Conservation (phyloP, 2,329 filamentous ascomycete genomes). For the Penicillium sp. region DNA sequence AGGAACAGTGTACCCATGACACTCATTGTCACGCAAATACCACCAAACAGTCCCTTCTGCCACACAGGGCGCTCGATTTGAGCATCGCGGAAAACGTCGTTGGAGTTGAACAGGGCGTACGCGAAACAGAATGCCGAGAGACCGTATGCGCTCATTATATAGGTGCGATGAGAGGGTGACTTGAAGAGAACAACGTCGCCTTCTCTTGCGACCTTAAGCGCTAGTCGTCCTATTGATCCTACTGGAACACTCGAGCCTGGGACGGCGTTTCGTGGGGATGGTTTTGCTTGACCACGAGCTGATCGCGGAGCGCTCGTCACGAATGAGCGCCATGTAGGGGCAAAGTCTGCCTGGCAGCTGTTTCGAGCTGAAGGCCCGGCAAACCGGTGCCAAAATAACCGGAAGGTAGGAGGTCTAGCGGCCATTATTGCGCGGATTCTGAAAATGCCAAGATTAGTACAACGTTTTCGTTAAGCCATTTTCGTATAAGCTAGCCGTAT, state of each 20-base stretch:
- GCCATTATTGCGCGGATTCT: constrained; percentile 30
- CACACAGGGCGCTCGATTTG: constrained; percentile 56
- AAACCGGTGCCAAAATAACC: constrained; percentile 28
- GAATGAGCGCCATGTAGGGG: constrained; percentile 30
- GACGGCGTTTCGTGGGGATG: background rate
- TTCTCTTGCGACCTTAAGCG: constrained; percentile 54
- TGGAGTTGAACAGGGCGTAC: constrained; percentile 55
- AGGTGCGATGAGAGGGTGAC: constrained; percentile 65
- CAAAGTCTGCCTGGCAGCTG: constrained; percentile 11
- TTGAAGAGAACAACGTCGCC: constrained; percentile 62
- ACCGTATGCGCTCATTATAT: constrained; percentile 61
- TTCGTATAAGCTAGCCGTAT: background rate
- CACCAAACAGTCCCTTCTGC: constrained; percentile 59
- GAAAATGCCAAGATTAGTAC: constrained; percentile 13
- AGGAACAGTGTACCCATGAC: constrained; percentile 62
- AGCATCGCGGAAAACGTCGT: constrained; percentile 50
- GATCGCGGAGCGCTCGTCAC: constrained; percentile 29
- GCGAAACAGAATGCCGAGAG: constrained; percentile 56
- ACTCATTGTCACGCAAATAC: constrained; percentile 61
- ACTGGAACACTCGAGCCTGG: background rate
- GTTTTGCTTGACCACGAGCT: constrained; percentile 12
- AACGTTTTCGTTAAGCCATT: background rate
- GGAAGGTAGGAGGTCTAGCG: constrained; percentile 28
- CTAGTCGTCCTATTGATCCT: constrained; percentile 51
- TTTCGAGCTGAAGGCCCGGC: constrained; percentile 18